Conservation (phyloP, 129 eudicot species). For the Dittrichia graveolens region DNA sequence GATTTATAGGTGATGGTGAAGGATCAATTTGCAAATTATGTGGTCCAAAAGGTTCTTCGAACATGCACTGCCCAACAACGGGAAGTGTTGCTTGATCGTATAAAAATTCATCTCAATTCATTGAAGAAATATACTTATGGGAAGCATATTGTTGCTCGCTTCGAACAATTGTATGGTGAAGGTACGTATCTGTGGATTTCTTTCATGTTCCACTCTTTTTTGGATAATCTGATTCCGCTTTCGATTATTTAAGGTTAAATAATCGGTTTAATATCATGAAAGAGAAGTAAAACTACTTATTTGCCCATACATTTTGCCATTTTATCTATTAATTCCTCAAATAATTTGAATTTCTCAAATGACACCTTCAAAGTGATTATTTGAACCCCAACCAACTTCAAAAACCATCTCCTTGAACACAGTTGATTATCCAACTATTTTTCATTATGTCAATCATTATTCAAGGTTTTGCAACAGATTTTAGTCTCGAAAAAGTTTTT, state of each 20-base stretch:
- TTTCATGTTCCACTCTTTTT: no score
- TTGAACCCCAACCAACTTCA: neutral
- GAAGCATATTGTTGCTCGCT: conserved; percentile 79
- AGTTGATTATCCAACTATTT: neutral
- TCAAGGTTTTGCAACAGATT: no score
- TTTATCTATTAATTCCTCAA: neutral
- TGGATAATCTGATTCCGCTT: no score
- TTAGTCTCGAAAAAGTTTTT: no score
- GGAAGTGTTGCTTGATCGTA: conserved; percentile 54
- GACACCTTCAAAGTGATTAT: neutral
- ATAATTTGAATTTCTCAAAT: neutral
- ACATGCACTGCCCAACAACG: conserved; percentile 48
- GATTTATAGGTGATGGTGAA: conserved; percentile 73
- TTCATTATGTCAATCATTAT: no score
- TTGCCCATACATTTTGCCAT: neutral
- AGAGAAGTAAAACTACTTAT: neutral
- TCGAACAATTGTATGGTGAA: conserved; percentile 71
- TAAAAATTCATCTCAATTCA: conserved; percentile 61
- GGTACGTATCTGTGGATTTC: conserved; percentile 47
- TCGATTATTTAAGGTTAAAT: no score
- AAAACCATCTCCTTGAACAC: no score
- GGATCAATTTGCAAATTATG: conserved; percentile 87
- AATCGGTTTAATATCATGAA: no score
- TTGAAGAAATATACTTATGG: conserved; percentile 83
- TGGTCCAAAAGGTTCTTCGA: conserved; percentile 74